Evolutionary conservation across 1,284 basidiomycete species (phyloP).

Genomic region (Abortiporus biennis): DNA sequence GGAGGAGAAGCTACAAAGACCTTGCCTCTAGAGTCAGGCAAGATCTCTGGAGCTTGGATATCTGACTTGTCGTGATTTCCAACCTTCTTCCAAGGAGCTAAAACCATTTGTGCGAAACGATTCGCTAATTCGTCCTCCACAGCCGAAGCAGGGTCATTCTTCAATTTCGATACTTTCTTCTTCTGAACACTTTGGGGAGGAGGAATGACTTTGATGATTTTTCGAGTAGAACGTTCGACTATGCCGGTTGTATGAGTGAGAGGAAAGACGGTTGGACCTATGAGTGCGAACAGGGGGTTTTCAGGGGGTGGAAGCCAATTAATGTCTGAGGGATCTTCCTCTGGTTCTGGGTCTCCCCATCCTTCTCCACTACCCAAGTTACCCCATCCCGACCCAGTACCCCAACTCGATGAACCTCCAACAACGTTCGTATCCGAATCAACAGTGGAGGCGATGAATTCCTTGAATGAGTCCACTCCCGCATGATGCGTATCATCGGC

Average conservation of each 20-base stretch:
- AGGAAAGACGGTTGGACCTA: constrained; percentile 39
- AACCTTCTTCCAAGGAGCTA: constrained; percentile 46
- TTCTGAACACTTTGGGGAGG: constrained; percentile 9
- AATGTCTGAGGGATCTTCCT: not conserved
- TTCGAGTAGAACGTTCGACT: constrained; percentile 45
- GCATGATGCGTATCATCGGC: constrained; percentile 10
- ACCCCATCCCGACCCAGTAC: constrained; percentile 1
- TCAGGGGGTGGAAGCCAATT: constrained; percentile 8
- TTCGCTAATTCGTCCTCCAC: constrained; percentile 47
- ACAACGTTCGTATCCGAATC: constrained; percentile 12
- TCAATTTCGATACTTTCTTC: constrained; percentile 10
- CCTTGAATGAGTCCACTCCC: constrained; percentile 1
- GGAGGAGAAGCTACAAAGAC: too few species aligned
- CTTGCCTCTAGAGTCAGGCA: constrained; percentile 38
- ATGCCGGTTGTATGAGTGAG: constrained; percentile 45
- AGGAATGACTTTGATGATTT: constrained; percentile 32
- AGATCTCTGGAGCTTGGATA: constrained; percentile 31
- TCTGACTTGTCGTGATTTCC: constrained; percentile 32
- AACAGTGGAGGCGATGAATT: constrained; percentile 7
- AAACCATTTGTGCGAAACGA: constrained; percentile 40
- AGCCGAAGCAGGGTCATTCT: constrained; percentile 22
- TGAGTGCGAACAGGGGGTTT: constrained; percentile 27
- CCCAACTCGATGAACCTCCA: constrained; percentile 4
- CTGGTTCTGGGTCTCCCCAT: constrained; percentile 10
- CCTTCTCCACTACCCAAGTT: constrained; percentile 4